Percentiles rank a stretch among this genome's conserved stretches.
These are phyloP conservation scores for Mycena citricolor DNA, from an alignment of 1,284 basidiomycete genomes.

Conservation along the genomic window DNA sequence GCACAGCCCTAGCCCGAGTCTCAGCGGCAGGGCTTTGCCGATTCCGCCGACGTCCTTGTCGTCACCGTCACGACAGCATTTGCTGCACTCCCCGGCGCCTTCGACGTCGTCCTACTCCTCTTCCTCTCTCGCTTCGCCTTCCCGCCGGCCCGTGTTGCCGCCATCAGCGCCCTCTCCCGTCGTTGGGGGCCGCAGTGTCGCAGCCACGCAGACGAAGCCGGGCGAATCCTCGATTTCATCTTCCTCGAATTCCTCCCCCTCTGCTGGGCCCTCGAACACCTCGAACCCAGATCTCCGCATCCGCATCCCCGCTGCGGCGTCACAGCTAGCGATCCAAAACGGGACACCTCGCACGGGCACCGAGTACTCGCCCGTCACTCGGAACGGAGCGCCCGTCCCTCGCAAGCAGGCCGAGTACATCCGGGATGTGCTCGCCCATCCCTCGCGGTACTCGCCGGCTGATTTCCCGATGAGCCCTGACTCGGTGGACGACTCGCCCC, in stretches of 20 bases:
- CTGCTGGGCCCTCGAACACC: not conserved
- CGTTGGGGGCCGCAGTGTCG: slow-evolving; percentile 1
- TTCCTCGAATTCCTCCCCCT: slow-evolving; percentile 1
- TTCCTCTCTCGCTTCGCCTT: no score
- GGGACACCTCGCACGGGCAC: not conserved
- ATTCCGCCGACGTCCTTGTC: no score
- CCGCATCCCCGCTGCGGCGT: slow-evolving; percentile 15
- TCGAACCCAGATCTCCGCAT: slow-evolving; percentile 15
- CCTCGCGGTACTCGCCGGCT: not conserved
- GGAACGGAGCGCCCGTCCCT: slow-evolving; percentile 19
- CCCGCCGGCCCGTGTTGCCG: no score
- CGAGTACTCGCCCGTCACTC: slow-evolving; percentile 18
- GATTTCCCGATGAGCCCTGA: slow-evolving; percentile 1
- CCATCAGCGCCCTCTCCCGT: no score
- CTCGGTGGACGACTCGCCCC: not conserved
- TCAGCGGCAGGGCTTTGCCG: no score
- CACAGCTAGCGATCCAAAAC: not conserved
- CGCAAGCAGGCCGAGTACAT: slow-evolving; percentile 14
- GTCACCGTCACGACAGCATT: no score
- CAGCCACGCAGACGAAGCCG: slow-evolving; percentile 1
- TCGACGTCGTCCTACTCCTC: no score
- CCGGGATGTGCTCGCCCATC: slow-evolving; percentile 9
- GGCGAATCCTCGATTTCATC: slow-evolving; percentile 7
- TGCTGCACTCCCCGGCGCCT: no score
- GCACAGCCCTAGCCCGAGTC: no score